Conservation (phyloP, 75 land plant genomes). For the Selaginella moellendorffii region DNA sequence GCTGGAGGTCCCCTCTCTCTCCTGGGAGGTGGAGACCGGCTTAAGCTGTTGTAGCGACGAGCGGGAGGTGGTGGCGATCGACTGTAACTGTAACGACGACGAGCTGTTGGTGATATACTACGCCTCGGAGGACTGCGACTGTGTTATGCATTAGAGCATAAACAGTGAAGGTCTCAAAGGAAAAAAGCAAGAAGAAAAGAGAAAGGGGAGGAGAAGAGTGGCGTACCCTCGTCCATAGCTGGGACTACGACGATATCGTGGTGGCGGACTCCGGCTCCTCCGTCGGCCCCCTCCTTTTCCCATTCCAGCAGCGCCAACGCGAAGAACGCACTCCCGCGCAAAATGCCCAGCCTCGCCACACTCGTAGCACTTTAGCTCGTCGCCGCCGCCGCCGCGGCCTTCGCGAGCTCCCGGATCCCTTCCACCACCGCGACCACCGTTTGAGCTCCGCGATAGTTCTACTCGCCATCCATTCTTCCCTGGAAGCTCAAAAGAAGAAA, state of each 20-base stretch:
- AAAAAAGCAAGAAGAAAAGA: no score
- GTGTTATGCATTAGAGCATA: no score
- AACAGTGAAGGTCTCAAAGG: no score
- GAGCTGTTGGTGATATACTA: neutral
- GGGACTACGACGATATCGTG: slow-evolving; percentile 7
- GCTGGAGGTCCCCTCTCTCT: no score
- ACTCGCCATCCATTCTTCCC: slow-evolving; percentile 9
- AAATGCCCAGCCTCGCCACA: slow-evolving; percentile 9
- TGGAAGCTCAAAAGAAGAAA: no score
- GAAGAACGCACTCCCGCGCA: slow-evolving; percentile 7
- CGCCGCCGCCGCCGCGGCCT: neutral
- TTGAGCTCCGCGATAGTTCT: neutral
- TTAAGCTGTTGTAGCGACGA: neutral
- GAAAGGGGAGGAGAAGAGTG: no score
- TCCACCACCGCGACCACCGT: slow-evolving; percentile 3
- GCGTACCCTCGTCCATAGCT: neutral
- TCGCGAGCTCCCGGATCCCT: neutral
- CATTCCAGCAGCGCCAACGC: neutral
- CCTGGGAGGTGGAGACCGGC: slow-evolving; percentile 5
- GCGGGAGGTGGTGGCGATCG: slow-evolving; percentile 2
- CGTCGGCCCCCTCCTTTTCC: neutral
- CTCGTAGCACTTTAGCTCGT: slow-evolving; percentile 8
- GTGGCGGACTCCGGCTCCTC: neutral
- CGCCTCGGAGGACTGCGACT: neutral
- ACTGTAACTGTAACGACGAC: neutral